Conservation (phyloP, 163 green algal species). For the Smithsoniella earleae region DNA sequence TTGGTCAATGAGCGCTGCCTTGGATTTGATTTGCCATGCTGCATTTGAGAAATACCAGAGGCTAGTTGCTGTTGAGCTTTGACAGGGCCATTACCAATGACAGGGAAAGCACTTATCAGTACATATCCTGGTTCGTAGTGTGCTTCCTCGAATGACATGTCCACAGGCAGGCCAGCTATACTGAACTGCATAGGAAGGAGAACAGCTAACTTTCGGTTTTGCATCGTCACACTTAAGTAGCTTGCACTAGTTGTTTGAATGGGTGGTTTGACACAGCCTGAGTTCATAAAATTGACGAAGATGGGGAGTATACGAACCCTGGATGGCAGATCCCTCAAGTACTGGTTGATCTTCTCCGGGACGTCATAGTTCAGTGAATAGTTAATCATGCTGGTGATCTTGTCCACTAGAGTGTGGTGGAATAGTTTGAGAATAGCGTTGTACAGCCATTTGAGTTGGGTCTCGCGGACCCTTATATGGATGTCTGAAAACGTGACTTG, state of each 20-base stretch:
- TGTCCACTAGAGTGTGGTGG: background rate
- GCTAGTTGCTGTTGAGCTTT: background rate
- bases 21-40: background rate
- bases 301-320: background rate
- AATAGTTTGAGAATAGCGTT: slow-evolving; percentile 13
- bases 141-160: background rate
- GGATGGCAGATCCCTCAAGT: slow-evolving; percentile 5
- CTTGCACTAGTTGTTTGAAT: background rate
- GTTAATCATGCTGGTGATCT: slow-evolving; percentile 16
- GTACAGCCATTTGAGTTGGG: slow-evolving; percentile 21
- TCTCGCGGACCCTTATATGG: background rate
- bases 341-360: slow-evolving; percentile 1
- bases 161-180: background rate
- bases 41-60: no score
- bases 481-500: background rate
- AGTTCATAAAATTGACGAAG: background rate
- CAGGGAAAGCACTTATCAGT: background rate
- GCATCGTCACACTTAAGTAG: background rate
- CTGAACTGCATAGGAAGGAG: background rate
- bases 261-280: background rate
- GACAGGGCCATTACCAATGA: background rate
- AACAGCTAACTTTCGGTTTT: no score
- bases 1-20: background rate
- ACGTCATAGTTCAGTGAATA: background rate
- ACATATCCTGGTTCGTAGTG: background rate